Base-by-base conservation (phyloP, 441 rosid genomes). In the Adansonia gregorii region DNA sequence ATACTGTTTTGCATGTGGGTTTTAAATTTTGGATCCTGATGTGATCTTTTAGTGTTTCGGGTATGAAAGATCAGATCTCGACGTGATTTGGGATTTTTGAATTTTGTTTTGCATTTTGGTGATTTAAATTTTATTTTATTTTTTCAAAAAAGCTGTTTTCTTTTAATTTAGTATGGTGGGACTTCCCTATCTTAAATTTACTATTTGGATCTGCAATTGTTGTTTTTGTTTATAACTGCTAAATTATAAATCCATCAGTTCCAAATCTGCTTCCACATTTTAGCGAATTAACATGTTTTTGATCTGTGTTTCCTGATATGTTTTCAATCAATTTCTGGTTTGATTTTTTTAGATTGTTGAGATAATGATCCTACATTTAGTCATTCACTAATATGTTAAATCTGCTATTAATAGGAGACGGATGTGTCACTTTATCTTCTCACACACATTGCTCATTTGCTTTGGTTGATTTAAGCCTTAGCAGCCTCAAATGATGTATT, bases 201-300 rank as follows among this genome's bases (percentile, higher is more conserved):
- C 39, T 49, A 19, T 4, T 51, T 77, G 73, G 68, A 72, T 78
- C 76, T 77, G 68, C 17, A 52, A 14, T 12, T 52, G 1, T 52
- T 52, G n/a, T n/a, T 27, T 27, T 27, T 27, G 2, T 24, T 60
- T 60, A 60, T 60, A 3, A 15, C 12, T 8, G 48, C 22, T 15
- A 65, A 15, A 65, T 39, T 15, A 39, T 65, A 3, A 31, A 64
- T 35, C 68, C 45, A 24, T 17, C 5, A 8, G n/a, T 70, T 48
- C 51, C 4, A 41, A 39, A 46, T 56, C 15, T 59, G 27, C 35
- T 4, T 58, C 20, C 15, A 15, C 49, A 68, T 17, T 58, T n/a
- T 8, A 24, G 5, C 31, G 14, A 15, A 11, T 39, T 78, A 8
- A 19, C 61, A 9, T 35, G 73, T 27, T 54, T 20, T 59, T 27